Percentiles rank a stretch among this genome's conserved stretches.
phyloP scores from a whole-genome alignment of 2,329 filamentous ascomycete genomes.

The Metarhizium humberi region DNA sequence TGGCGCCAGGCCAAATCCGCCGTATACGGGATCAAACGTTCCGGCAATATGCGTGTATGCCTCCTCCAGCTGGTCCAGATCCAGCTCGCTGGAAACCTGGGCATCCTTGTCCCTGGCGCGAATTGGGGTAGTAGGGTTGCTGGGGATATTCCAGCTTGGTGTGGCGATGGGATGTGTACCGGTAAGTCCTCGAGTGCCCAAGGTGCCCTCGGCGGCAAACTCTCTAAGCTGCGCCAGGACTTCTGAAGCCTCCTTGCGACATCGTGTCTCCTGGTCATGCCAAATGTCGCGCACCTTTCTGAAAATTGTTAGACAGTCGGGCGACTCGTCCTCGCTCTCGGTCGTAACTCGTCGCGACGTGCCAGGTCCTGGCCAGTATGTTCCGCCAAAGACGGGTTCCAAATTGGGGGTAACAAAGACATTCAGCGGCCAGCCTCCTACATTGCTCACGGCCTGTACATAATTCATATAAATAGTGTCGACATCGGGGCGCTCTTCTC shows the following conservation, averaged over 20 bases:
- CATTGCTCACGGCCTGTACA: constrained; percentile 82
- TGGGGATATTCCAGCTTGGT: constrained; percentile 19
- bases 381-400: constrained; percentile 90
- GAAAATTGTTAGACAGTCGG: constrained; percentile 77
- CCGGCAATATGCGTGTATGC: constrained; percentile 71
- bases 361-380: constrained; percentile 84
- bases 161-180: constrained; percentile 19
- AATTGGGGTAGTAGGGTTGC: constrained; percentile 7
- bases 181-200: constrained; percentile 34
- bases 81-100: constrained; percentile 56
- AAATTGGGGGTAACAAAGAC: constrained; percentile 93
- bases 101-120: constrained; percentile 13
- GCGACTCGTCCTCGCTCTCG: constrained; percentile 43
- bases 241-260: constrained; percentile 73
- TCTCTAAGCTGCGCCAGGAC: constrained; percentile 73
- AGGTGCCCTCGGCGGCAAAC: constrained; percentile 81
- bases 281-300: constrained; percentile 68
- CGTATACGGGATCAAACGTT: constrained; percentile 70
- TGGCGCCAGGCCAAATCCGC: constrained; percentile 72
- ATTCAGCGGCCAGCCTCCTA: constrained; percentile 90
- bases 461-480: constrained; percentile 99
- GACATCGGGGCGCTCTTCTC: constrained; percentile 87
- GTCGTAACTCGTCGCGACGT: constrained; percentile 31
- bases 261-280: constrained; percentile 75
- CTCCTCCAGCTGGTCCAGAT: constrained; percentile 86